phyloP scores from a whole-genome alignment of 2,329 filamentous ascomycete species.

The Colletotrichum agaves region DNA sequence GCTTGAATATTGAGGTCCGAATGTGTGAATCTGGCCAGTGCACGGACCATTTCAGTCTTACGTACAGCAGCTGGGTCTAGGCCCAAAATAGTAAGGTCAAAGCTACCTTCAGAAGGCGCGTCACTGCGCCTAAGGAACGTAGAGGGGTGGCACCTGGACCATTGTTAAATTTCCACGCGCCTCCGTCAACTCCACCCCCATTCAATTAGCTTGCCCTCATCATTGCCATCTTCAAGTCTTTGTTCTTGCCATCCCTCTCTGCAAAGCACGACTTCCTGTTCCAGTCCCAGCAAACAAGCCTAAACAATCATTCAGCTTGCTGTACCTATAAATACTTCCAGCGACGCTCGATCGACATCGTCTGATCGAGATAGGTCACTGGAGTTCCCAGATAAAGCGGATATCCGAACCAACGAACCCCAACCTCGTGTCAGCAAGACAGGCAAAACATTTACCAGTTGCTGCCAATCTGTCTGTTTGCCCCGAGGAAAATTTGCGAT shows the following conservation, averaged over 20 bases:
- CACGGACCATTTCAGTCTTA: constrained; percentile 35
- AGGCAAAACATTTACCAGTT: background rate
- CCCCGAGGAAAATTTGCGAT: background rate
- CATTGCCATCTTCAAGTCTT: constrained; percentile 14
- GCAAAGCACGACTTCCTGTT: background rate
- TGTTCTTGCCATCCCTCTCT: constrained; percentile 9
- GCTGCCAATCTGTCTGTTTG: background rate
- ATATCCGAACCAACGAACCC: constrained; percentile 5
- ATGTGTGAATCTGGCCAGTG: constrained; percentile 41
- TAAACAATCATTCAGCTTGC: background rate
- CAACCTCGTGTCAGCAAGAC: background rate
- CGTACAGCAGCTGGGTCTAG: constrained; percentile 16
- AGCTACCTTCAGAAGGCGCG: constrained; percentile 19
- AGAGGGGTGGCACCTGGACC: constrained; percentile 25
- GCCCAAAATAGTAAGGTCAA: constrained; percentile 9
- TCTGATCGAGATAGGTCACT: background rate
- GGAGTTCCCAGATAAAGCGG: constrained; percentile 1
- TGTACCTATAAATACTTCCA: background rate
- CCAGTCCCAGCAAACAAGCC: background rate
- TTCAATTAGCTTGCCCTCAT: background rate
- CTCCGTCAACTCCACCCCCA: constrained; percentile 22
- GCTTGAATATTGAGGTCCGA: constrained; percentile 39
- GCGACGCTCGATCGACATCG: background rate
- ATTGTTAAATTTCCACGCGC: constrained; percentile 36
- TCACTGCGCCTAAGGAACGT: constrained; percentile 23